phyloP scores from a whole-genome alignment of 768 basidiomycete species.

The Postia placenta region DNA sequence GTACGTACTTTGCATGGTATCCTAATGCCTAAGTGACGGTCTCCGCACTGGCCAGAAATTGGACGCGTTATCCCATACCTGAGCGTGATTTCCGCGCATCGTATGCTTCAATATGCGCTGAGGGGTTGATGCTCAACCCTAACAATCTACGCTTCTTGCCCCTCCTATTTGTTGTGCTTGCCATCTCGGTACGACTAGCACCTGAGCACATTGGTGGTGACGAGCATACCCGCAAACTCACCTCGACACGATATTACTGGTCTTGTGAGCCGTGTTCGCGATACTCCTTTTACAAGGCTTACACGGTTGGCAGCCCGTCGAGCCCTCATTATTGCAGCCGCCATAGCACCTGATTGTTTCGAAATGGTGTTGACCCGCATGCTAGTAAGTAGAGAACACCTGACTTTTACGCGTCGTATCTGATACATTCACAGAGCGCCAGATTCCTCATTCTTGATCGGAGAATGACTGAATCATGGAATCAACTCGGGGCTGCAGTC shows the following conservation, averaged over 20 bases:
- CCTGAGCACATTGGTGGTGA: conserved; percentile 83
- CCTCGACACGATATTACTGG: conserved; percentile 91
- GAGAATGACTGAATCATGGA: conserved; percentile 93
- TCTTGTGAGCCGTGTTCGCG: conserved; percentile 56
- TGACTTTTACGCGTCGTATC: conserved; percentile 7
- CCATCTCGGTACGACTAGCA: conserved; percentile 79
- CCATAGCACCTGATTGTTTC: conserved; percentile 87
- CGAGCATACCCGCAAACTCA: conserved; percentile 65
- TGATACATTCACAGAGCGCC: conserved; percentile 44
- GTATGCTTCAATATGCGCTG: conserved; percentile 56
- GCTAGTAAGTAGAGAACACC: conserved; percentile 37
- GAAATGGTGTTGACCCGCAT: conserved; percentile 92
- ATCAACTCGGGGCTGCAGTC: conserved; percentile 88
- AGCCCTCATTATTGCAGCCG: conserved; percentile 84
- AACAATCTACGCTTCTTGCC: conserved; percentile 83
- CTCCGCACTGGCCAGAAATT: conserved; percentile 72
- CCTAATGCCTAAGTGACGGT: conserved; percentile 2
- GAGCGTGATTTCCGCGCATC: conserved; percentile 75
- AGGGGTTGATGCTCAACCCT: conserved; percentile 62
- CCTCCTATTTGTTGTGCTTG: conserved; percentile 88
- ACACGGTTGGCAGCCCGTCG: conserved; percentile 56
- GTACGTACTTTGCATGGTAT: conserved; percentile 34
- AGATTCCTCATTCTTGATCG: conserved; percentile 68
- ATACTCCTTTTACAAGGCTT: conserved; percentile 4
- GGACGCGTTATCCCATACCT: conserved; percentile 89